Conservation (phyloP, 2,329 filamentous ascomycete genomes). For the Phoma sp. region DNA sequence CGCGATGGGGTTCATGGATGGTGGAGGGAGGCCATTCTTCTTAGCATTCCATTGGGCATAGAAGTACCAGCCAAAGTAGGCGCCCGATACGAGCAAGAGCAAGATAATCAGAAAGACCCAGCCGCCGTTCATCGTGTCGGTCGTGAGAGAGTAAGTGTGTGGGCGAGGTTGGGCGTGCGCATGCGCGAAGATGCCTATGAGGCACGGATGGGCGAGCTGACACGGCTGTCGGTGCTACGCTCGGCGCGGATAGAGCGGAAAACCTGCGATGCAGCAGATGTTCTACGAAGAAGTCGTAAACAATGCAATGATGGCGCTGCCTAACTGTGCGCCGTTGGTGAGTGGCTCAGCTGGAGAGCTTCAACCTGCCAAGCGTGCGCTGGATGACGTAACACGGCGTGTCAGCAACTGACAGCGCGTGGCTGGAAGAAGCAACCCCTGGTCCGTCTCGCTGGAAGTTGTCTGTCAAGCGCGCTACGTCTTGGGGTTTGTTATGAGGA, state of each 20-base stretch:
- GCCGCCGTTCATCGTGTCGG: slow-evolving; percentile 45
- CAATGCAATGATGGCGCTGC: slow-evolving; percentile 5
- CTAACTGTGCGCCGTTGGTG: slow-evolving; percentile 19
- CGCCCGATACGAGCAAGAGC: slow-evolving; percentile 65
- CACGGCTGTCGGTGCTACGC: slow-evolving; percentile 9
- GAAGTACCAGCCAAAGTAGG: slow-evolving; percentile 70
- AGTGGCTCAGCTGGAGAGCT: slow-evolving; percentile 28
- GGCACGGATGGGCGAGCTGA: slow-evolving; percentile 10
- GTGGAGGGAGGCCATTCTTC: slow-evolving; percentile 75
- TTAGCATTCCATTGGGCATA: slow-evolving; percentile 76
- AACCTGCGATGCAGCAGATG: slow-evolving; percentile 4
- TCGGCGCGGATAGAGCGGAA: slow-evolving; percentile 15
- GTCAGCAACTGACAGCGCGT: slow-evolving; percentile 11
- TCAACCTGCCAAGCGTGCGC: slow-evolving; percentile 24
- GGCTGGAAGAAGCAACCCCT: background rate
- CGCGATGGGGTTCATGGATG: slow-evolving; percentile 72
- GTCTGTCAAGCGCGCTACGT: background rate
- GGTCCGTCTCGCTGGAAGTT: background rate
- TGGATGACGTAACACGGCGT: slow-evolving; percentile 32
- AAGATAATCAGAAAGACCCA: slow-evolving; percentile 75
- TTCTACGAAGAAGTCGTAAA: background rate
- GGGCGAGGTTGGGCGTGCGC: slow-evolving; percentile 18
- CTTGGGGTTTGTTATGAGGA: background rate
- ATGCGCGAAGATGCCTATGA: slow-evolving; percentile 18
- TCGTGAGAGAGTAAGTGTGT: slow-evolving; percentile 22